Evolutionary conservation across 495 filamentous ascomycete genomes (phyloP).

Genomic region (Penicillium subrubescens): DNA sequence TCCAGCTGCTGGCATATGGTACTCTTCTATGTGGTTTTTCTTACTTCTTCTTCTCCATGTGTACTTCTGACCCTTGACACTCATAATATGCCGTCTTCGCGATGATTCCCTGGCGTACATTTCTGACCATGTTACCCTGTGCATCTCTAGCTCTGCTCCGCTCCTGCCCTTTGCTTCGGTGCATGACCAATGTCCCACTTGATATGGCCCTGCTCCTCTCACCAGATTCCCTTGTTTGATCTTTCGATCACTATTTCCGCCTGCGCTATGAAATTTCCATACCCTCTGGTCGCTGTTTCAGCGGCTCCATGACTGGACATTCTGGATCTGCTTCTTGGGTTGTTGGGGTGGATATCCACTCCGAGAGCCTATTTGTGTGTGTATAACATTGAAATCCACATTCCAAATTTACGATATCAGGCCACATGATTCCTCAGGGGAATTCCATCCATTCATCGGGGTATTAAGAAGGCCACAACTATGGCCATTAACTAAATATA

Average conservation of each 20-base stretch:
- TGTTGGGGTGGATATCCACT: neutral
- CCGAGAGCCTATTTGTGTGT: slow-evolving; percentile 9
- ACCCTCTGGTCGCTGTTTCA: neutral
- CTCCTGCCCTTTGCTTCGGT: slow-evolving; percentile 14
- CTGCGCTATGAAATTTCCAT: neutral
- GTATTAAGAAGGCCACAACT: slow-evolving; percentile 1
- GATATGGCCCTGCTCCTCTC: slow-evolving; percentile 4
- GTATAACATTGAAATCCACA: slow-evolving; percentile 16
- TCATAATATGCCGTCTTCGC: slow-evolving; percentile 30
- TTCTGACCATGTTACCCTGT: slow-evolving; percentile 21
- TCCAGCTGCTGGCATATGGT: slow-evolving; percentile 41
- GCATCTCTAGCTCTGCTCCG: slow-evolving; percentile 16
- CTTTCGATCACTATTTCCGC: neutral
- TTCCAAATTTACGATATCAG: neutral
- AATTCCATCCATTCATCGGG: neutral
- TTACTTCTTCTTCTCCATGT: slow-evolving; percentile 31
- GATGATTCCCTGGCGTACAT: slow-evolving; percentile 33
- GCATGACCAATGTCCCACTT: slow-evolving; percentile 15
- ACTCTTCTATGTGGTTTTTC: slow-evolving; percentile 30
- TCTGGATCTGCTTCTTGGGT: neutral
- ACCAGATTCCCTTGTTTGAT: neutral
- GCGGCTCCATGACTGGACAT: neutral
- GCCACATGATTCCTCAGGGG: neutral
- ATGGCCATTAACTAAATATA: neutral
- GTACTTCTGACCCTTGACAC: slow-evolving; percentile 28